Percentiles rank a stretch among this genome's conserved stretches.
phyloP scores from a whole-genome alignment of 2,329 filamentous ascomycete genomes.

The Colletotrichum noveboracense region DNA sequence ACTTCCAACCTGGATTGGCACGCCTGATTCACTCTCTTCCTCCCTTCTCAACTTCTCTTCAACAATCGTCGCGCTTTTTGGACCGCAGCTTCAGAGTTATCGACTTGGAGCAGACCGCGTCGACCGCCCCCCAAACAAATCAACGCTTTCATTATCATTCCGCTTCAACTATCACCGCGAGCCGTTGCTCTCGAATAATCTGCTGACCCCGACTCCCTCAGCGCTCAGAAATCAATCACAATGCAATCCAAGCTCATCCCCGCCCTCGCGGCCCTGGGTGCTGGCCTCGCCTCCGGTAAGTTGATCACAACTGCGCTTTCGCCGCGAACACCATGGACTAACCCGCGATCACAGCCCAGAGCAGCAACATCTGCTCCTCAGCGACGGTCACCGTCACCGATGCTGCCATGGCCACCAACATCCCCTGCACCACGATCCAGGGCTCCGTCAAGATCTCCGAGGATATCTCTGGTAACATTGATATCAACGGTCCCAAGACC shows the following conservation, averaged over 20 bases:
- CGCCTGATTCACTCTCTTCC: not conserved
- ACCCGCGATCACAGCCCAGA: conserved; percentile 32
- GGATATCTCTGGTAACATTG: conserved; percentile 60
- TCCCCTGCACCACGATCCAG: conserved; percentile 73
- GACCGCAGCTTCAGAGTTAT: conserved; percentile 18
- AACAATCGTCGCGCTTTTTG: conserved; percentile 9
- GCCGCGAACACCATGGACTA: not conserved
- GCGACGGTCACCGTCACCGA: conserved; percentile 63
- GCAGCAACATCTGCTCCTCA: conserved; percentile 32
- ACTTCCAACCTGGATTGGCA: not conserved
- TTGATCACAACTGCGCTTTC: conserved; percentile 22
- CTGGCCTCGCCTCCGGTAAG: conserved; percentile 49
- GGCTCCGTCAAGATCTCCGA: conserved; percentile 72
- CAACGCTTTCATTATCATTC: conserved; percentile 18
- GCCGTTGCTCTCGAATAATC: not conserved
- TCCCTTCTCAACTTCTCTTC: not conserved
- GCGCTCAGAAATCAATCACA: conserved; percentile 31
- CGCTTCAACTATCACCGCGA: not conserved
- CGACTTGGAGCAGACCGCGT: conserved; percentile 6
- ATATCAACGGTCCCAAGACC: conserved; percentile 63
- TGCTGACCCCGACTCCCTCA: conserved; percentile 2
- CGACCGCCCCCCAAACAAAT: not conserved
- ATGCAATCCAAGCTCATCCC: conserved; percentile 53
- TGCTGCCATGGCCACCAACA: conserved; percentile 63
- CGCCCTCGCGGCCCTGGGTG: conserved; percentile 48